Percentiles rank a stretch among this genome's conserved stretches.
Conservation (phyloP, 2,329 filamentous ascomycete genomes). For the Nothopassalora personata region DNA sequence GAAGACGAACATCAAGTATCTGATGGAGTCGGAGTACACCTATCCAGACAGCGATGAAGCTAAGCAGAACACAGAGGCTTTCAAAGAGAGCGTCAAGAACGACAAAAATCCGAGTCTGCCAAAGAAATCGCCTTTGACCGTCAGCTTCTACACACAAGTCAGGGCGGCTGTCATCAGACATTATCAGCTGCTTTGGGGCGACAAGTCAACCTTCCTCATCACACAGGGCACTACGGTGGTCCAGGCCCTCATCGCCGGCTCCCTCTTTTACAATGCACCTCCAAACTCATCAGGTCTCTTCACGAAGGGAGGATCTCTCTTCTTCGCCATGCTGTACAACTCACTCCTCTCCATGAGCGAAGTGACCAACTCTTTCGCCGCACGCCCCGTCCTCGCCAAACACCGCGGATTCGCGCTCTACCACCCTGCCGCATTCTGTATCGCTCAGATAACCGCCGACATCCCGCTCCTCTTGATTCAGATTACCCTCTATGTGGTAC, state of each 20-base stretch:
- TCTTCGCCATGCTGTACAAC: slow-evolving; percentile 61
- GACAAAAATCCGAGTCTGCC: slow-evolving; percentile 54
- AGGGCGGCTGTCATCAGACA: slow-evolving; percentile 54
- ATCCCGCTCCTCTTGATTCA: slow-evolving; percentile 55
- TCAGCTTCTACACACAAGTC: slow-evolving; percentile 52
- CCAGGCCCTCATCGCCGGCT: slow-evolving; percentile 60
- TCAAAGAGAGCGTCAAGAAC: slow-evolving; percentile 47
- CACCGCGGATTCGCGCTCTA: slow-evolving; percentile 40
- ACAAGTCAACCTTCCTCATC: slow-evolving; percentile 59
- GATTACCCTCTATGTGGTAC: slow-evolving; percentile 52
- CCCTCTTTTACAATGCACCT: slow-evolving; percentile 62
- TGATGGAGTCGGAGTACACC: slow-evolving; percentile 53
- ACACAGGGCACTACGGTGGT: slow-evolving; percentile 55
- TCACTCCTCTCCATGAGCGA: slow-evolving; percentile 60
- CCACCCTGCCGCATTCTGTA: slow-evolving; percentile 43
- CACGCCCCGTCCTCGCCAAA: slow-evolving; percentile 44
- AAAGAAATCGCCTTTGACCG: slow-evolving; percentile 52
- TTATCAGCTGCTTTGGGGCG: slow-evolving; percentile 61
- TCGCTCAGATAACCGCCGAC: slow-evolving; percentile 49
- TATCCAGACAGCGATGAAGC: slow-evolving; percentile 51
- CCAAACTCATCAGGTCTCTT: slow-evolving; percentile 57
- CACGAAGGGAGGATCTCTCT: slow-evolving; percentile 58
- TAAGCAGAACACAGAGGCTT: slow-evolving; percentile 48
- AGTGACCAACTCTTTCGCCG: slow-evolving; percentile 51
- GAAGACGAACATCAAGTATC: slow-evolving; percentile 45